These are phyloP conservation scores for Moesziomyces parantarcticus DNA, from an alignment of 1,284 basidiomycete species.

Conservation along the genomic window DNA sequence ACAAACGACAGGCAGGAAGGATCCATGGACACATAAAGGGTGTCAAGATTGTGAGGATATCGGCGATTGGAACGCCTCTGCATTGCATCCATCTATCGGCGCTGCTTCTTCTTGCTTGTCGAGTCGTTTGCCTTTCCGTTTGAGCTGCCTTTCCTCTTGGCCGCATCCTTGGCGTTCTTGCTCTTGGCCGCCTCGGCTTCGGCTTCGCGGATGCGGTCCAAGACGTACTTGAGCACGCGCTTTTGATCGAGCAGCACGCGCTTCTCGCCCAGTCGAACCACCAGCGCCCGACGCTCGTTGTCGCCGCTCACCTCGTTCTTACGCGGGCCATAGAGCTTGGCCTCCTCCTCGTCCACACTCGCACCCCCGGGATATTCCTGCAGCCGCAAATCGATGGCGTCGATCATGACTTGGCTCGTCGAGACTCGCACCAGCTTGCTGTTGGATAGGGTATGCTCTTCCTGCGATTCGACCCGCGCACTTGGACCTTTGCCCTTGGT, in stretches of 20 bases:
- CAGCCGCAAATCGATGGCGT: conserved; percentile 42
- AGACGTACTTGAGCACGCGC: conserved; percentile 43
- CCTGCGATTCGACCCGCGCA: conserved; percentile 73
- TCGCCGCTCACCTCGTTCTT: conserved; percentile 17
- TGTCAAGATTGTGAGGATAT: not conserved
- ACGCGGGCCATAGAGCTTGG: conserved; percentile 67
- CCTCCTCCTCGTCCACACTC: conserved; percentile 72
- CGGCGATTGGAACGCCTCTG: too few species aligned
- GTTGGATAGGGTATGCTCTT: conserved; percentile 24
- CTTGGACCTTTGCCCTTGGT: conserved; percentile 83
- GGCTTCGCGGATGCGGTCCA: conserved; percentile 27
- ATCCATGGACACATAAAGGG: too few species aligned
- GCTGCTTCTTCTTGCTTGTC: conserved; percentile 30
- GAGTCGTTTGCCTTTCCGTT: conserved; percentile 6
- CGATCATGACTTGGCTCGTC: conserved; percentile 36
- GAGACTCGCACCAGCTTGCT: conserved; percentile 16
- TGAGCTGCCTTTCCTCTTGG: conserved; percentile 19
- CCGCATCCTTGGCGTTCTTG: conserved; percentile 23
- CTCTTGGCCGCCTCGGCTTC: conserved; percentile 17
- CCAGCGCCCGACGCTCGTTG: conserved; percentile 73
- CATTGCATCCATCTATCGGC: conserved; percentile 9
- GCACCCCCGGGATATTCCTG: conserved; percentile 33
- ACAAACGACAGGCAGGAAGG: too few species aligned
- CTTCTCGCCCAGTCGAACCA: conserved; percentile 85
- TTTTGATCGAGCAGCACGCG: conserved; percentile 72